Evolutionary conservation across 305 asterid genomes (phyloP), one percentile per base, ranked within the genome.

Genomic region (Withania somnifera): DNA sequence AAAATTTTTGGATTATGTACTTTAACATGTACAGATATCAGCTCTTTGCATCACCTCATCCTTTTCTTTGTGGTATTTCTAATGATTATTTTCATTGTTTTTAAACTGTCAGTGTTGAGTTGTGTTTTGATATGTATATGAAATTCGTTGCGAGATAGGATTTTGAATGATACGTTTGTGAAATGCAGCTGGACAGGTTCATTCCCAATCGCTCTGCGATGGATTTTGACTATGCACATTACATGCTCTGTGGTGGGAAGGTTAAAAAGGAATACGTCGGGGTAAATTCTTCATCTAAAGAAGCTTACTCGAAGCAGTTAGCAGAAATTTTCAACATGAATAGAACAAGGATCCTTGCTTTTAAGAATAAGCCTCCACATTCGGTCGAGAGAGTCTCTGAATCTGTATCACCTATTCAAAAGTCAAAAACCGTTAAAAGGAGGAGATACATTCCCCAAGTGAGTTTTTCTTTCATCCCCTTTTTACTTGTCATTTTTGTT

Each of bases 201-300:
- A 88, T 91, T n/a, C 94, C 94, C 2, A 91, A 89, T 85, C 86
- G 94, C 15, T 86, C 94, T 50, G 91, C 90, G 1, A 89, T 88
- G 89, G 91, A 91, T 84, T 88, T 91, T 2, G 93, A 88, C 71
- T 89, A 32, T 80, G 93, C 92, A 14, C 91, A 82, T 57, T 88
- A 73, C 85, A 87, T 89, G 93, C 88, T 91, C 56, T 81, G 88
- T 3, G 85, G 85, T 79, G 88, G 88, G 20, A 87, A 69, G 45
- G 82, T 79, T 40, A 84, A 58, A 60, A 85, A 71, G 69, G 87
- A 85, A 66, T 76, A 53, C 69, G 26, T 13, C n/a, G 85, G 78
- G 11, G 32, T 84, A 24, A 56, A 50, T 54, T 83, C 92, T 64
- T 86, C 92, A 51, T 84, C 88, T 11, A 87, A 78, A 15, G 87